Evolutionary conservation across 768 basidiomycete species (phyloP).

Genomic region (Mrakia blollopis): DNA sequence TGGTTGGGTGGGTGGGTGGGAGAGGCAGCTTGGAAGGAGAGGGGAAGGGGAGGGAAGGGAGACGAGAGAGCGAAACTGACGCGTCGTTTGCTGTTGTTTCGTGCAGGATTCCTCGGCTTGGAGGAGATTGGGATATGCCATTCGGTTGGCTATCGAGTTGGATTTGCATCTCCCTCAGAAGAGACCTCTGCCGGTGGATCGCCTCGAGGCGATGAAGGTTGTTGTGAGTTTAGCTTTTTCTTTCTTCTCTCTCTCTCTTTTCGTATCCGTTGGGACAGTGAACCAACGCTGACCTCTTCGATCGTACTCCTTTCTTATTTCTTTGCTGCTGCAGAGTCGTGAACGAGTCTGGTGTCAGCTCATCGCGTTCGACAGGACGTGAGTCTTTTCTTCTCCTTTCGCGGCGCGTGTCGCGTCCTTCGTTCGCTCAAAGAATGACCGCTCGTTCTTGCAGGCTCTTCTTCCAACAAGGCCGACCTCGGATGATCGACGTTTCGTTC

Average conservation of each 20-base stretch:
- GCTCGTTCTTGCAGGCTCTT: not conserved
- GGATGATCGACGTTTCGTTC: not conserved
- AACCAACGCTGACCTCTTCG: no score
- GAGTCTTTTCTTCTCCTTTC: not conserved
- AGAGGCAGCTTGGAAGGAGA: no score
- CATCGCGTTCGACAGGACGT: slow-evolving; percentile 12
- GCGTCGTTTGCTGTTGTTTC: not conserved
- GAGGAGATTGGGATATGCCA: not conserved
- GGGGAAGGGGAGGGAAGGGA: not conserved
- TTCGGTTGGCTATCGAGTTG: not conserved
- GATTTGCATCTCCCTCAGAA: slow-evolving; percentile 9
- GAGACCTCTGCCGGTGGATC: not conserved
- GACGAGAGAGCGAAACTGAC: not conserved
- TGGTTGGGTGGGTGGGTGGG: no score
- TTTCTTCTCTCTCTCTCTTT: no score
- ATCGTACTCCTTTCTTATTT: no score
- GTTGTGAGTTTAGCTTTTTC: not conserved
- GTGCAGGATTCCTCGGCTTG: not conserved
- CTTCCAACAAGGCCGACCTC: slow-evolving; percentile 14
- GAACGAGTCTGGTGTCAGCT: not conserved
- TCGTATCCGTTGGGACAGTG: no score
- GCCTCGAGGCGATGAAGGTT: not conserved
- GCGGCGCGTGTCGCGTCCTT: not conserved
- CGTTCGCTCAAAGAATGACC: not conserved
- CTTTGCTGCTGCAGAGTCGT: not conserved